Evolutionary conservation across 441 rosid species (phyloP), one percentile per base, ranked within the genome.

Genomic region (Populus hybrid): DNA sequence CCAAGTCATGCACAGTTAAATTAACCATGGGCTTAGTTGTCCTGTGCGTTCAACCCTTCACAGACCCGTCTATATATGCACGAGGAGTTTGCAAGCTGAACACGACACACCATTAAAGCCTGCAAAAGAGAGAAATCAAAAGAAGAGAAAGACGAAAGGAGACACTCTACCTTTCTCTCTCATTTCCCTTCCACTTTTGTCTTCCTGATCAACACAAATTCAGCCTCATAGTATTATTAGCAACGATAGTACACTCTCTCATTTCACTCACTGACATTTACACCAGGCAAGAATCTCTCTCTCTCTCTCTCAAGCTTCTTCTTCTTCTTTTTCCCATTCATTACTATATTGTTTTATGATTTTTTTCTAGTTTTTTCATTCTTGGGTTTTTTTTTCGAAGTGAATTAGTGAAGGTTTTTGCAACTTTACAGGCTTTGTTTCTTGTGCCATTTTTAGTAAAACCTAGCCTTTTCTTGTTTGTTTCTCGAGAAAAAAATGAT

Each of bases 231-330:
- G 57, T 50, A 50, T 14, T 50, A 5, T 50, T 14, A 50, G 57
- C 57, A 5, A 50, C 38, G 8, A 7, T 35, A 35, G 6, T 35
- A 35, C 38, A 35, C 20, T 46, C 50, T 42, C 53, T 42, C 57
- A 50, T 14, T 53, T 53, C 61, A 32, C 53, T 75, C 77, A 69
- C 81, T 68, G 86, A 36, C 85, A 78, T 75, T 82, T 72, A 83
- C 80, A 70, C 72, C 81, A 83, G 90, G 92, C 82, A 53, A 53
- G 61, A 32, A 71, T 75, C 8, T 76, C 36, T 72, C 30, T 32
- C 12, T 36, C 40, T 30, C 32, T 30, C 32, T 30, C 32, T 30
- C 3, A 30, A 30, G 32, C 4, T 28, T 28, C 3, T 28, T 28
- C 1, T 26, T 26, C 1, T 26, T 26, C 0, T 30, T 30, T 30